Evolutionary conservation across 2,329 filamentous ascomycete genomes (phyloP).

Genomic region (Botrytis galanthina): DNA sequence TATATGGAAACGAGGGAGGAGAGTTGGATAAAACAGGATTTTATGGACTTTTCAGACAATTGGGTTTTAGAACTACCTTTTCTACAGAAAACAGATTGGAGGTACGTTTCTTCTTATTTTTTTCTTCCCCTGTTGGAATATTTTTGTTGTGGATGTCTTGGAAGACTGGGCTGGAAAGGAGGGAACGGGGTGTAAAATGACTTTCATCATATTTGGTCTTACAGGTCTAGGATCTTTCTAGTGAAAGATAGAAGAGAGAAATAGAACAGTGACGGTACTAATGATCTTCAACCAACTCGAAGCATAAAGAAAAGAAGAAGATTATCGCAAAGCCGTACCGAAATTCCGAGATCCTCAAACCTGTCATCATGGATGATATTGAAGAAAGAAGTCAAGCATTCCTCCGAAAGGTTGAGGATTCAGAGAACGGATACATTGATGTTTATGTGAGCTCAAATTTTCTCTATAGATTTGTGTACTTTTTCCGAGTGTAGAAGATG

Average conservation of each 20-base stretch:
- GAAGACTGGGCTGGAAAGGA: too few relatives aligned
- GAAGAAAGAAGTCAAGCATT: conserved; percentile 56
- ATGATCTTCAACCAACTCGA: neutral
- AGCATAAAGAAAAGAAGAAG: conserved; percentile 63
- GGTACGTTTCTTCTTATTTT: conserved; percentile 24
- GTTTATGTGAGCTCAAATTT: conserved; percentile 51
- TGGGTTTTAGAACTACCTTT: conserved; percentile 42
- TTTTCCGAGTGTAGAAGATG: neutral
- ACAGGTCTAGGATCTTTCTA: neutral
- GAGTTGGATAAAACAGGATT: conserved; percentile 58
- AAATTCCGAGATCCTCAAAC: conserved; percentile 63
- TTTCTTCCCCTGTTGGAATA: neutral
- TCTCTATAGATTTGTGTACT: too few relatives aligned
- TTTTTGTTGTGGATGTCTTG: neutral
- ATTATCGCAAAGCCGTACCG: conserved; percentile 66
- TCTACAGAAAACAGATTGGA: conserved; percentile 38
- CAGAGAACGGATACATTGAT: conserved; percentile 50
- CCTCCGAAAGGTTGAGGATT: conserved; percentile 50
- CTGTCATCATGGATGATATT: conserved; percentile 55
- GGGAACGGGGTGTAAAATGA: neutral
- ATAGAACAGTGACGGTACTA: neutral
- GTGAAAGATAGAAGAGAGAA: neutral
- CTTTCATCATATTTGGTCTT: neutral
- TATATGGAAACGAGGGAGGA: conserved; percentile 47
- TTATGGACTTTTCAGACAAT: conserved; percentile 59